phyloP scores from a whole-genome alignment of 2,329 filamentous ascomycete genomes.

The Penicillium oxalicum region DNA sequence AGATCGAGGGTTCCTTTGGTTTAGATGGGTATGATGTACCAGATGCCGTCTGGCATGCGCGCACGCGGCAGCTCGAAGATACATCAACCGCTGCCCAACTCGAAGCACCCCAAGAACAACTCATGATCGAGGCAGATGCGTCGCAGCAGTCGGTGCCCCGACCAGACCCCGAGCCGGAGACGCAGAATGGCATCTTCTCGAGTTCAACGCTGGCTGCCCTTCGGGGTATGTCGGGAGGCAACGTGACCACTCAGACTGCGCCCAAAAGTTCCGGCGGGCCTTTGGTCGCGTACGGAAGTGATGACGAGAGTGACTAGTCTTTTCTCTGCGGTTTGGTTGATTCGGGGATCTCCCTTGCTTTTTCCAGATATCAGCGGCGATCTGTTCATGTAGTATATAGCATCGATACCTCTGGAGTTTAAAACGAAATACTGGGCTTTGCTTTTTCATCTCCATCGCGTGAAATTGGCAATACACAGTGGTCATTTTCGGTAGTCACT shows the following conservation, averaged over 20 bases:
- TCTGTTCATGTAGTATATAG: slow-evolving; percentile 28
- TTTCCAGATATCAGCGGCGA: slow-evolving; percentile 1
- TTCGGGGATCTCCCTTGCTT: neutral
- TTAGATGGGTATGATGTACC: slow-evolving; percentile 88
- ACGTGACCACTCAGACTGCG: slow-evolving; percentile 42
- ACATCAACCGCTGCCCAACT: slow-evolving; percentile 55
- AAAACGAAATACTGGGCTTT: neutral
- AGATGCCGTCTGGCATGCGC: slow-evolving; percentile 86
- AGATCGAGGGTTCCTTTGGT: slow-evolving; percentile 82
- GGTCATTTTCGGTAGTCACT: too few relatives aligned
- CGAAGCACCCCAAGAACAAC: slow-evolving; percentile 43
- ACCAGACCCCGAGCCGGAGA: slow-evolving; percentile 25
- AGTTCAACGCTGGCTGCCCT: slow-evolving; percentile 75
- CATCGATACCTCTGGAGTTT: slow-evolving; percentile 26
- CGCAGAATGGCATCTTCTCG: slow-evolving; percentile 64
- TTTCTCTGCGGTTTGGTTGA: neutral
- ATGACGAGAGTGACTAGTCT: slow-evolving; percentile 65
- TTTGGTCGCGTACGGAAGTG: slow-evolving; percentile 83
- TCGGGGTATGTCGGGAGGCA: slow-evolving; percentile 47
- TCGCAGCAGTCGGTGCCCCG: slow-evolving; percentile 30
- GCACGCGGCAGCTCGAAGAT: slow-evolving; percentile 64
- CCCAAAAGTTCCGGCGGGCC: slow-evolving; percentile 51
- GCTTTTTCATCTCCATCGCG: neutral
- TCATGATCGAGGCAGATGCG: slow-evolving; percentile 43
- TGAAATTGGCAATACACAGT: too few relatives aligned